Evolutionary conservation across 2,329 filamentous ascomycete genomes (phyloP).

Genomic region (Alternaria angustiovoidea): DNA sequence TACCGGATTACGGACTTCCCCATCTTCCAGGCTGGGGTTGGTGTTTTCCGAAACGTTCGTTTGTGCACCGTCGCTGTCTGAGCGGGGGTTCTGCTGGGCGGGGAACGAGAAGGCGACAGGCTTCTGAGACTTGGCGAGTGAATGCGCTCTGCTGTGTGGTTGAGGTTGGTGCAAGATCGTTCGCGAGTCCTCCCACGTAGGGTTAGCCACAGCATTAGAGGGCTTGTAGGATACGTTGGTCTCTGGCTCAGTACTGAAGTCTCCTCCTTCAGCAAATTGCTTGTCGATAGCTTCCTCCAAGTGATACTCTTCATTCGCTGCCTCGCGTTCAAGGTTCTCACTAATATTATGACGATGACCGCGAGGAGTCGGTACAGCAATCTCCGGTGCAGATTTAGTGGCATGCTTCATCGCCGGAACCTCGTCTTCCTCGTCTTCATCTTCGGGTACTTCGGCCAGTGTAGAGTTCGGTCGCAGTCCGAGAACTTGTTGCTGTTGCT

Average conservation of each 20-base stretch:
- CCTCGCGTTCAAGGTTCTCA: conserved; percentile 80
- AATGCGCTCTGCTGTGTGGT: conserved; percentile 77
- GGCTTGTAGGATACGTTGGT: conserved; percentile 36
- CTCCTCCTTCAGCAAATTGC: conserved; percentile 78
- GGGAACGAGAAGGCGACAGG: conserved; percentile 43
- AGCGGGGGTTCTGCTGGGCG: conserved; percentile 42
- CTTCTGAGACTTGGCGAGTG: conserved; percentile 70
- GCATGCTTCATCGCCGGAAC: conserved; percentile 50
- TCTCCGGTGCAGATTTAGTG: conserved; percentile 57
- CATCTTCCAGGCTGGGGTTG: conserved; percentile 50
- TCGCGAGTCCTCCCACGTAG: conserved; percentile 45
- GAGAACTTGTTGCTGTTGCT: conserved; percentile 58
- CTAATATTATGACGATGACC: conserved; percentile 76
- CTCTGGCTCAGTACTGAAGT: conserved; percentile 66
- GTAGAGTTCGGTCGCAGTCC: conserved; percentile 56
- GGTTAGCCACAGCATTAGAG: conserved; percentile 37
- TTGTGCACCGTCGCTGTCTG: conserved; percentile 51
- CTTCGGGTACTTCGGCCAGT: conserved; percentile 77
- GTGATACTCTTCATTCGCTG: conserved; percentile 86
- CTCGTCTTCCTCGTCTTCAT: conserved; percentile 68
- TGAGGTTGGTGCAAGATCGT: conserved; percentile 72
- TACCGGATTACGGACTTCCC: conserved; percentile 30
- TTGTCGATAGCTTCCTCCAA: conserved; percentile 80
- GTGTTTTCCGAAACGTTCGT: conserved; percentile 52
- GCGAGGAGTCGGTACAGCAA: conserved; percentile 67